A percentile compares a stretch with the other conserved stretches of the same genome.
phyloP scores from a whole-genome alignment of 2,329 filamentous ascomycete species.

The Colletotrichum graminicola region DNA sequence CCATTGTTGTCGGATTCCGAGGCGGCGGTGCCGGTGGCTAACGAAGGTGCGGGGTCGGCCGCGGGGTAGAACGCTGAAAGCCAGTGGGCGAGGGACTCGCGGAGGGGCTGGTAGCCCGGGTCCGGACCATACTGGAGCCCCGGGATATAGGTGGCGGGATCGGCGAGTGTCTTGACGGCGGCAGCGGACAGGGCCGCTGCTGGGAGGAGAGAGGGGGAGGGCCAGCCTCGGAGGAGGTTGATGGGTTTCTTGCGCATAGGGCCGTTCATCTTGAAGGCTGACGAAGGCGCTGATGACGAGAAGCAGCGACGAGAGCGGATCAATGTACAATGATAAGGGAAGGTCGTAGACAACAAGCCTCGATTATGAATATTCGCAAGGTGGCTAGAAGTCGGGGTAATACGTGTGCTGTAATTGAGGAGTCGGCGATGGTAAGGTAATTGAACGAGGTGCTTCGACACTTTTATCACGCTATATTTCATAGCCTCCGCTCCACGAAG shows the following conservation, averaged over 20 bases:
- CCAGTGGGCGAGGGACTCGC: constrained; percentile 78
- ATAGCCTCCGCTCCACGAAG: background rate
- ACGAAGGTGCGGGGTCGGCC: constrained; percentile 12
- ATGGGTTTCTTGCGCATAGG: constrained; percentile 58
- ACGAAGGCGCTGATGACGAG: background rate
- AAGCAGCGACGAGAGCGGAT: background rate
- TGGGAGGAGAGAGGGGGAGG: constrained; percentile 73
- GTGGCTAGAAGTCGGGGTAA: background rate
- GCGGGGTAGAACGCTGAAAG: constrained; percentile 71
- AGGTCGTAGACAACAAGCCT: background rate
- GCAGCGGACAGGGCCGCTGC: constrained; percentile 71
- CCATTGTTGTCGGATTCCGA: background rate
- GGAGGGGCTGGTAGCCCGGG: constrained; percentile 77
- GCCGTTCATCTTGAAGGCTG: constrained; percentile 22
- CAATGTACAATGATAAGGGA: background rate
- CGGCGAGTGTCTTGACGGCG: constrained; percentile 69
- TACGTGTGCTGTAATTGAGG: constrained; percentile 21
- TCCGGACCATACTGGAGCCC: constrained; percentile 87
- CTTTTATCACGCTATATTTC: constrained; percentile 20
- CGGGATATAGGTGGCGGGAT: constrained; percentile 68
- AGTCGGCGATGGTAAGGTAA: constrained; percentile 11
- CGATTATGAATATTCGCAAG: background rate
- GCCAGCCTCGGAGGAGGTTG: constrained; percentile 78
- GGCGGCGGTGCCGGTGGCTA: background rate
- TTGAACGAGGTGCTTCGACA: constrained; percentile 10